Conservation (phyloP, 345 rosid species). For the Brassica carinata region DNA sequence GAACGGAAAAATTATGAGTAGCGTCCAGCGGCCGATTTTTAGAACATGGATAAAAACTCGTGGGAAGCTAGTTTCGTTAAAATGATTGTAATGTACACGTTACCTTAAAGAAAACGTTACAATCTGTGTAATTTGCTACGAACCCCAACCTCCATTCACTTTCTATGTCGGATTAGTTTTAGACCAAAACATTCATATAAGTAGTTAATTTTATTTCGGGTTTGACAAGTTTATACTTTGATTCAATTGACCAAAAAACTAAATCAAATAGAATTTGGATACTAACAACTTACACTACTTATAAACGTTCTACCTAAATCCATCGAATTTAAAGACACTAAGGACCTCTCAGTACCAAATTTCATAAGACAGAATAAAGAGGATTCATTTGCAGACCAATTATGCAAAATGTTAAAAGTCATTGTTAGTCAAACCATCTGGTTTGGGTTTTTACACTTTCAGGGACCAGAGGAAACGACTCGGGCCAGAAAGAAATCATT, state of each 20-base stretch:
- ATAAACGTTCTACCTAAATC: background rate
- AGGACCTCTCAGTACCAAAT: background rate
- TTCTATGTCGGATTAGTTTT: background rate
- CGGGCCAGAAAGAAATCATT: background rate
- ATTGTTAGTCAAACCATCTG: slow-evolving; percentile 27
- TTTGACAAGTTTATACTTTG: background rate
- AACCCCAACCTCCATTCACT: background rate
- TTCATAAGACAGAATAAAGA: background rate
- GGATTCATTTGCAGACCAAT: background rate
- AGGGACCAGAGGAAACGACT: slow-evolving; percentile 31
- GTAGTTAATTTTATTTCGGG: background rate
- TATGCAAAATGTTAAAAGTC: slow-evolving; percentile 11
- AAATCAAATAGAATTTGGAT: background rate
- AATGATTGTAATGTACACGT: background rate
- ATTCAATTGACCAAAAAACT: background rate
- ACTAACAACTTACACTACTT: background rate
- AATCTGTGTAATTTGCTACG: background rate
- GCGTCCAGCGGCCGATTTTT: background rate
- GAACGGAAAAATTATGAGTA: too few relatives aligned
- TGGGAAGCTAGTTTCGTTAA: background rate
- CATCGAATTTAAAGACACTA: background rate
- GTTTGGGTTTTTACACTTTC: slow-evolving; percentile 33
- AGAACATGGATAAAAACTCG: background rate
- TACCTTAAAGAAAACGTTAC: background rate
- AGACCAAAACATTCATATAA: background rate